Evolutionary conservation across 306 rosid species (phyloP).

Genomic region (Erythrophleum fordii): DNA sequence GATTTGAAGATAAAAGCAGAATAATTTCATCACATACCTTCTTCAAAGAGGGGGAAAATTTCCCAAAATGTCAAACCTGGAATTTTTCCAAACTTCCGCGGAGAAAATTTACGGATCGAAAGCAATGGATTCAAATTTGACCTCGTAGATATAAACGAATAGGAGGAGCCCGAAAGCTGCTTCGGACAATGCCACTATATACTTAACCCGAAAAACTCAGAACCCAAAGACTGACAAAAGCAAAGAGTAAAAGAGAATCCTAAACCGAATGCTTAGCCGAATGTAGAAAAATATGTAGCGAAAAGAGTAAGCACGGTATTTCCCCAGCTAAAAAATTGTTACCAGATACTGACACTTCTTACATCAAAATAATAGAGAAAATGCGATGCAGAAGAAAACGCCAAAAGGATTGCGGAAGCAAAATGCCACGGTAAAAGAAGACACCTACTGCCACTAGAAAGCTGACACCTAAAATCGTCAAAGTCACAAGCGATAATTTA

Average conservation of each 20-base stretch:
- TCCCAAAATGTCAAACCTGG: constrained; percentile 41
- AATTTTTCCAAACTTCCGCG: constrained; percentile 34
- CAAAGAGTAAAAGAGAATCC: constrained; percentile 58
- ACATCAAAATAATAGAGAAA: constrained; percentile 8
- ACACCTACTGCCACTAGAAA: constrained; percentile 42
- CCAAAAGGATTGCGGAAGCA: constrained; percentile 6
- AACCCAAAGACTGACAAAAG: constrained; percentile 76
- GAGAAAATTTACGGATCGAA: constrained; percentile 60
- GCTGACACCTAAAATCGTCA: constrained; percentile 43
- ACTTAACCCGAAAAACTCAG: constrained; percentile 56
- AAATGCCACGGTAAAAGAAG: constrained; percentile 12
- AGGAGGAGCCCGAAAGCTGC: constrained; percentile 52
- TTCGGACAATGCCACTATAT: constrained; percentile 54
- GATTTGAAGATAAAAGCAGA: constrained; percentile 27
- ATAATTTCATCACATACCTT: constrained; percentile 50
- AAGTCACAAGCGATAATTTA: constrained; percentile 9
- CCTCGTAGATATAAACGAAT: constrained; percentile 38
- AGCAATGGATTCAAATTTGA: constrained; percentile 54
- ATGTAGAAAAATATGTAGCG: constrained; percentile 43
- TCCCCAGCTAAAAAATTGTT: neutral
- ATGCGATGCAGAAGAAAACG: constrained; percentile 20
- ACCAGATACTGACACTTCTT: constrained; percentile 27
- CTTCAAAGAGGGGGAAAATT: constrained; percentile 34
- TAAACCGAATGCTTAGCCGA: constrained; percentile 49
- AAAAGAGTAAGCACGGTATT: constrained; percentile 11